Evolutionary conservation across 495 filamentous ascomycete species (phyloP), one percentile per base, ranked within the genome.

Genomic region (Podospora appendiculata): DNA sequence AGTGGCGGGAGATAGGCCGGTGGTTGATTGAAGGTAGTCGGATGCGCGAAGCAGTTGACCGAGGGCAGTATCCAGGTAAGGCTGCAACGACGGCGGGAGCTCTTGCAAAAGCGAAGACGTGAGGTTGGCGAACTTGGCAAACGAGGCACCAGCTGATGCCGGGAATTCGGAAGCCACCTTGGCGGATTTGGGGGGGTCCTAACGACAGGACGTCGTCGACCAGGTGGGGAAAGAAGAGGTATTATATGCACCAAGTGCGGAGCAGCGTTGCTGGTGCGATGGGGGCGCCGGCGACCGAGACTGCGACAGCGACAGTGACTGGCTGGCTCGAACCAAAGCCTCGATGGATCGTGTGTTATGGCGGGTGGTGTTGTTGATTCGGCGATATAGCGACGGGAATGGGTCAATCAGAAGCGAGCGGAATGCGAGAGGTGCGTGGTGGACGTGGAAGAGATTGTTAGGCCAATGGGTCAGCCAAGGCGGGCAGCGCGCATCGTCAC

Each of bases 131-230:
- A 74, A 54, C 53, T 64, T 66, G 53, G 71, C 59, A 57, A 71
- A 51, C 44, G 60, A 61, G 67, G 74, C 77, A 77, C 75, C 75
- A 58, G 68, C 67, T 51, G 74, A 74, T 71, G 75, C 75, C 73
- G 62, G 42, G 62, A 56, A 63, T 62, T 61, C 66, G 62, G 75
- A 78, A 80, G 76, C 77, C 78, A 81, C 75, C 58, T 79, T 81
- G 73, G 59, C 66, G 64, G 56, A 50, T 50, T 55, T 62, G 56
- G 61, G 61, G 59, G 59, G 67, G 69, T 67, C 68, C 65, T 66
- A 67, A 25, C 60, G 56, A 68, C 58, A 63, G 62, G 57, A 65
- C 64, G 70, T 62, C 62, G 62, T 63, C 52, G 55, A 60, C 65
- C 60, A 65, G 58, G 48, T 51, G 43, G 43, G 48, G 41, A 47